phyloP scores from a whole-genome alignment of 257 asterid species.

The Coffea canephora region DNA sequence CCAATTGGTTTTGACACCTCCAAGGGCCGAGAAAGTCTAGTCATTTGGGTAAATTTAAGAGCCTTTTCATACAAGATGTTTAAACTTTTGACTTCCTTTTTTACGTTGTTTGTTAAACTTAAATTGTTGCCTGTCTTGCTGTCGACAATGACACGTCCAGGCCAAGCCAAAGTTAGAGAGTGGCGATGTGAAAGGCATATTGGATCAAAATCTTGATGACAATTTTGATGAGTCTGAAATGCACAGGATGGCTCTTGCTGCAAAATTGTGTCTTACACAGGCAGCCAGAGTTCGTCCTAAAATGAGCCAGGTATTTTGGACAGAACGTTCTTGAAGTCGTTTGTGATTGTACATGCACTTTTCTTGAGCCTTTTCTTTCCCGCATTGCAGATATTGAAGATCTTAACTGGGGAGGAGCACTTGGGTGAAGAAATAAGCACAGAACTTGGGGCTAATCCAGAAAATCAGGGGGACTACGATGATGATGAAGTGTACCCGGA shows the following conservation, averaged over 20 bases:
- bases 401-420: slow-evolving; percentile 53
- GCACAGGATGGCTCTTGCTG: slow-evolving; percentile 73
- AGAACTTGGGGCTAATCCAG: slow-evolving; percentile 21
- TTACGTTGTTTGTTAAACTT: background rate
- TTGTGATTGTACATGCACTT: too few species aligned
- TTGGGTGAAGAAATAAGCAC: slow-evolving; percentile 18
- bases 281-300: slow-evolving; percentile 85
- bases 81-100: background rate
- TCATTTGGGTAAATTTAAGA: slow-evolving; percentile 80
- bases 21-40: slow-evolving; percentile 76
- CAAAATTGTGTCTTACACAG: slow-evolving; percentile 75
- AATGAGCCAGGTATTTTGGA: slow-evolving; percentile 55
- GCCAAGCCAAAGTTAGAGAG: slow-evolving; percentile 73
- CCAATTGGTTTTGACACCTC: slow-evolving; percentile 65
- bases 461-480: slow-evolving; percentile 39
- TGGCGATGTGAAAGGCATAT: slow-evolving; percentile 50
- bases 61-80: background rate
- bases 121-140: too few species aligned
- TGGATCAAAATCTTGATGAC: slow-evolving; percentile 61
- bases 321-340: background rate
- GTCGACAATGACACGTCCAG: slow-evolving; percentile 25
- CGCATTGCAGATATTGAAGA: slow-evolving; percentile 45
- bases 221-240: slow-evolving; percentile 46
- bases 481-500: slow-evolving; percentile 87
- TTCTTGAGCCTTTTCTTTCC: background rate